Conservation (phyloP, 73 alveolate genomes). For the Tetrahymena malaccensis region DNA sequence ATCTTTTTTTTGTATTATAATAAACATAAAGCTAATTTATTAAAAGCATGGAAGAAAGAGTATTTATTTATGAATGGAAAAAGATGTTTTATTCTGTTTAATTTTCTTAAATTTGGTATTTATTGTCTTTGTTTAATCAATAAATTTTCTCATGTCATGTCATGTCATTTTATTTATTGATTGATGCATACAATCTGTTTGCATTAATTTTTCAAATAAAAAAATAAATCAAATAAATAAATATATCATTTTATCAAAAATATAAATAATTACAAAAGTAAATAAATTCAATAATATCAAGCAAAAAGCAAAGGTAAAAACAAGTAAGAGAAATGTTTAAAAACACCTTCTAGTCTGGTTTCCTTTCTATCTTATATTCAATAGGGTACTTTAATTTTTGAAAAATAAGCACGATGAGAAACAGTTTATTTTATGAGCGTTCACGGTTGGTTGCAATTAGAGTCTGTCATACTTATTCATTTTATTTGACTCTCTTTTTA, state of each 20-base stretch:
- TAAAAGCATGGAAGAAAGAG: too few relatives aligned
- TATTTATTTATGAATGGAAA: background rate
- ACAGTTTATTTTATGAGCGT: background rate
- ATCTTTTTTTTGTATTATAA: background rate
- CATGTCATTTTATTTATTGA: too few relatives aligned
- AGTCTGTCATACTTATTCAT: background rate
- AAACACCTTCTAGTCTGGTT: slow-evolving; percentile 91
- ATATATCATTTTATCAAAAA: background rate
- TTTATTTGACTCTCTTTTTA: background rate
- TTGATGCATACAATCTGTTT: background rate
- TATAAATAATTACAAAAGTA: background rate
- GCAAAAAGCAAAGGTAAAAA: background rate
- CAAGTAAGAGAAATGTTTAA: slow-evolving; percentile 71
- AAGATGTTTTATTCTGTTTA: background rate
- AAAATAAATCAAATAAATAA: background rate
- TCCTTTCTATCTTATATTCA: slow-evolving; percentile 86
- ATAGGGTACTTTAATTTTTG: slow-evolving; percentile 47
- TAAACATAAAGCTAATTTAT: background rate
- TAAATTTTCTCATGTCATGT: background rate
- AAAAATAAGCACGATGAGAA: background rate
- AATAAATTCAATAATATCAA: background rate
- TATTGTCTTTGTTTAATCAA: background rate
- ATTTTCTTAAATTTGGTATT: too few relatives aligned
- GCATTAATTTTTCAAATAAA: background rate
- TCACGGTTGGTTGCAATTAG: background rate